Base-by-base conservation (phyloP, 495 filamentous ascomycete genomes). In the Pseudoneurospora amorphoporcata region DNA sequence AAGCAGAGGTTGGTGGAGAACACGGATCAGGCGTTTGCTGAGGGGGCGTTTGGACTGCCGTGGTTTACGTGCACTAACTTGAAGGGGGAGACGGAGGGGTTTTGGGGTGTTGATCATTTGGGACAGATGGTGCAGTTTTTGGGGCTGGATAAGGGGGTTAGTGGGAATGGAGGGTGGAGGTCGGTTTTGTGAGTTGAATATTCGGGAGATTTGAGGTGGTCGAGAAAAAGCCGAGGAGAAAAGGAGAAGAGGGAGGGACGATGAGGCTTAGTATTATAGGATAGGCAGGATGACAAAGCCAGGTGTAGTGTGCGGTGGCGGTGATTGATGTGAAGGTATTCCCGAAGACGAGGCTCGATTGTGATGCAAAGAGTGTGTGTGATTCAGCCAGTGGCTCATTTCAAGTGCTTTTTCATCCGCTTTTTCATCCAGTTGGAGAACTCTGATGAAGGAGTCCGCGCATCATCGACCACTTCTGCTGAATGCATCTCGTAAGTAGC, bases 31-130 rank as follows among this genome's bases (percentile, higher is more conserved):
- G 88, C 89, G 3, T 86, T 92, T 65, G 81, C 76, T 35, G 81
- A 85, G 8, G 91, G 90, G 8, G 89, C 89, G 2, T 94, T 94
- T 80, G 91, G 91, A 6, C 75, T 93, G 38, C 91, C 91, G 0
- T 93, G 90, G 90, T 87, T 91, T 74, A 85, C 87, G 39, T 89
- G 89, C 81, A 87, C 88, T 23, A 88, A 92, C 76, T 40, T 79
- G 6, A 78, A 85, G 43, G 90, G 90, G 4, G 76, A 87, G 75
- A 91, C 78, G 10, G 88, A 93, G 69, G 81, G 83, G 0, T 92
- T 90, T 79, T 93, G 87, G 85, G 91, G 91, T 1, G 85, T 93
- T 69, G 90, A 92, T 81, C 89, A 91, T 77, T 72, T 92, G 16
- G 90, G 86, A 0, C 87, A 89, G 72, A 85, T 93, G n/a, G 82